Evolutionary conservation across 768 basidiomycete species (phyloP).

Genomic region (Rhizopogon rudus): DNA sequence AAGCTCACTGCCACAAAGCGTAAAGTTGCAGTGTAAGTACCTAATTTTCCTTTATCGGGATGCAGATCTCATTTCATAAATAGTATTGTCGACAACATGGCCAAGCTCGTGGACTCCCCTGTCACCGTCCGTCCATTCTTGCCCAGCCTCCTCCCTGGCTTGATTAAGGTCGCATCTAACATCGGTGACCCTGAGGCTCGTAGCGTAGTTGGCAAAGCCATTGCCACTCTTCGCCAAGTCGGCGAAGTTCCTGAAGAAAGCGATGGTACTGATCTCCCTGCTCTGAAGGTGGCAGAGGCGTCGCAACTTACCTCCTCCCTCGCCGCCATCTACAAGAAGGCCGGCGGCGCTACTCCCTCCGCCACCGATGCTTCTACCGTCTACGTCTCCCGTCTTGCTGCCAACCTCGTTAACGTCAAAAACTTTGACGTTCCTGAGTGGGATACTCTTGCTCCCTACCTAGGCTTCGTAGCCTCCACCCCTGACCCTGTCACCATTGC

Average conservation of each 20-base stretch:
- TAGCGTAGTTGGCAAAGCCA: constrained; percentile 84
- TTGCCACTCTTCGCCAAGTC: constrained; percentile 92
- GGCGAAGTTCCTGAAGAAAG: constrained; percentile 79
- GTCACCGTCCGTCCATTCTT: constrained; percentile 96
- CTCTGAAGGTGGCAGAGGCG: constrained; percentile 73
- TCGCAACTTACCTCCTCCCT: constrained; percentile 62
- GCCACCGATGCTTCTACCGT: constrained; percentile 52
- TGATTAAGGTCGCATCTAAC: constrained; percentile 91
- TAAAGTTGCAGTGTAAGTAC: constrained; percentile 90
- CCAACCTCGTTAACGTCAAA: constrained; percentile 84
- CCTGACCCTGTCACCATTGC: constrained; percentile 66
- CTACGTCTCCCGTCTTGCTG: constrained; percentile 77
- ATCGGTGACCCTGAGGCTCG: constrained; percentile 99
- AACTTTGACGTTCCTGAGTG: constrained; percentile 89
- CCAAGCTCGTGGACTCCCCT: constrained; percentile 94
- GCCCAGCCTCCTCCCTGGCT: constrained; percentile 90
- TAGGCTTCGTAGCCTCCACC: constrained; percentile 57
- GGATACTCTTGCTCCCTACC: constrained; percentile 76
- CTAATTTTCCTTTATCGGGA: constrained; percentile 10
- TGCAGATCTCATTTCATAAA: constrained; percentile 14
- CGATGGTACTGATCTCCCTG: constrained; percentile 90
- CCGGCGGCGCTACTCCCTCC: constrained; percentile 54
- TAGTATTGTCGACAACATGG: constrained; percentile 97
- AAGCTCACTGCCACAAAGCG: constrained; percentile 96
- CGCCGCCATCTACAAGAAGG: constrained; percentile 81